Conservation (phyloP, 345 rosid genomes). For the Turnera subulata region DNA sequence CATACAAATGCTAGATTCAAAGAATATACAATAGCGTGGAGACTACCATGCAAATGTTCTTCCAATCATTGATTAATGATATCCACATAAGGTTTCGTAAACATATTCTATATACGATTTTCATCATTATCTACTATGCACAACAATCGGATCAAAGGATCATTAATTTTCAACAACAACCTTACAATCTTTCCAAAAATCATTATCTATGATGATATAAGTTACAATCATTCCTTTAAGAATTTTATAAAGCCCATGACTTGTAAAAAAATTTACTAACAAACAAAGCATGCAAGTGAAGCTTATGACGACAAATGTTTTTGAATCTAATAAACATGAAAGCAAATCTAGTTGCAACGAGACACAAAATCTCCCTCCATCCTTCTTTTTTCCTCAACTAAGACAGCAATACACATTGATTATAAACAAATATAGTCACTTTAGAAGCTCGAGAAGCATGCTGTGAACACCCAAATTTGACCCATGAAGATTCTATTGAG, state of each 20-base stretch:
- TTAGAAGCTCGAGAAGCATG: background rate
- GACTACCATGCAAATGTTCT: background rate
- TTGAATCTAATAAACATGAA: background rate
- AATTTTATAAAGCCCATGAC: background rate
- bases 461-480: too few species aligned
- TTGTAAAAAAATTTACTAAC: too few species aligned
- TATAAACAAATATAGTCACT: background rate
- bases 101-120: background rate
- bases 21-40: background rate
- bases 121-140: too few species aligned
- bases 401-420: background rate
- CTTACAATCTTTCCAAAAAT: too few species aligned
- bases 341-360: background rate
- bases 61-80: background rate
- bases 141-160: too few species aligned
- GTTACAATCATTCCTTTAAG: background rate
- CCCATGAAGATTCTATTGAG: too few species aligned
- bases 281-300: background rate
- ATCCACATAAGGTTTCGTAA: background rate
- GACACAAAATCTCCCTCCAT: background rate
- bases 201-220: background rate
- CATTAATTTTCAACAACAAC: too few species aligned
- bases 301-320: background rate
- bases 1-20: too few species aligned
- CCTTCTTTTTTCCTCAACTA: background rate